Conservation (phyloP, 169 alveolate genomes). For the Eimeria necatrix region DNA sequence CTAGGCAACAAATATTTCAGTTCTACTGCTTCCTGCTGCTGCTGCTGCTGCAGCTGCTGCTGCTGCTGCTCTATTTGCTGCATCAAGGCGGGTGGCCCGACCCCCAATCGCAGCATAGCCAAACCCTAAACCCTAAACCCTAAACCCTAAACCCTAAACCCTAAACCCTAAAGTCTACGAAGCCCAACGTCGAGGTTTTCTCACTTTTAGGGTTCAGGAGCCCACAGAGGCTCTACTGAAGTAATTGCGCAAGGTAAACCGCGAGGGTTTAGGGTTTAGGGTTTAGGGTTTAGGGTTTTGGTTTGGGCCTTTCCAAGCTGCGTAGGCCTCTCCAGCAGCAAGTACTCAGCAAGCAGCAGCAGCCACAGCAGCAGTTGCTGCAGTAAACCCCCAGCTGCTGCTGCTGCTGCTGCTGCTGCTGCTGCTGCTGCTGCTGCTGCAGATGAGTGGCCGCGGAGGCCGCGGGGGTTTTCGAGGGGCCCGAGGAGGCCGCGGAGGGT, state of each 20-base stretch:
- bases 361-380: background rate
- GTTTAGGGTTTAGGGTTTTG: background rate
- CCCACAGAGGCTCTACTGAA: background rate
- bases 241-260: background rate
- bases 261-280: background rate
- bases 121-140: constrained; percentile 26
- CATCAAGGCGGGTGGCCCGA: background rate
- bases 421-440: background rate
- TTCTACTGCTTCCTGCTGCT: background rate
- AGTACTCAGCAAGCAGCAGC: background rate
- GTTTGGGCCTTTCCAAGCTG: too few species aligned
- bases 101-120: too few species aligned
- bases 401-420: constrained; percentile 2
- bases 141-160: constrained; percentile 6
- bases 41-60: background rate
- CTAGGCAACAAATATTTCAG: background rate
- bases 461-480: constrained; percentile 72
- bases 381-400: background rate
- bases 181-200: background rate
- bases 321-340: background rate
- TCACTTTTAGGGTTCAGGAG: background rate
- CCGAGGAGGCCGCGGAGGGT: constrained; percentile 64
- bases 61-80: background rate
- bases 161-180: too few species aligned
- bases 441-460: constrained; percentile 74